Evolutionary conservation across 1,139 yeast species (phyloP).

Genomic region (Lipomyces yarrowii): DNA sequence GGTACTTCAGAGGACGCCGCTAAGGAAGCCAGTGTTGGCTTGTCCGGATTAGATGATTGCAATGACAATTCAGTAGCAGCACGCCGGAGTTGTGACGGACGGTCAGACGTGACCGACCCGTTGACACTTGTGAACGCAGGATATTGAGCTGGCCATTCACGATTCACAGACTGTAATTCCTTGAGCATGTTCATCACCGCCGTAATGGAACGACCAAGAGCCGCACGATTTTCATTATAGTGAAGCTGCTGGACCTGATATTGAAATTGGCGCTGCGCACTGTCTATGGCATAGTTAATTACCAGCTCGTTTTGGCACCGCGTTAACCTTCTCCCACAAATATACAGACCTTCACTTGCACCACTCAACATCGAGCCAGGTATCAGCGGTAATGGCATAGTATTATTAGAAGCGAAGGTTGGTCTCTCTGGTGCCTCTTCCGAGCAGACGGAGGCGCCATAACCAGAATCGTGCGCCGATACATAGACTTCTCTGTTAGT

Average conservation of each 20-base stretch:
- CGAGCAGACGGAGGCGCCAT: conserved; percentile 6
- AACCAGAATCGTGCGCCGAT: conserved; percentile 14
- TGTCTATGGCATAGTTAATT: conserved; percentile 5
- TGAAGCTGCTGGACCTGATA: conserved; percentile 62
- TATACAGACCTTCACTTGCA: neutral
- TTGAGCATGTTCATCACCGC: conserved; percentile 56
- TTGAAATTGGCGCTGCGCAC: conserved; percentile 21
- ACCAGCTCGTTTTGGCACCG: neutral
- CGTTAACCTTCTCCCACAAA: neutral
- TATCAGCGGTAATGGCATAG: neutral
- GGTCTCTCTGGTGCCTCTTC: neutral
- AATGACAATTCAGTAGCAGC: conserved; percentile 22
- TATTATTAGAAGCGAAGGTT: conserved; percentile 39
- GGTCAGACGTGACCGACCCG: conserved; percentile 9
- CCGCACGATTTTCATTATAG: conserved; percentile 66
- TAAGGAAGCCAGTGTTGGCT: neutral
- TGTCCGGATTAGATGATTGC: neutral
- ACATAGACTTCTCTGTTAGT: conserved; percentile 10
- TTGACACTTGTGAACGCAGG: conserved; percentile 49
- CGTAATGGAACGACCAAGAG: conserved; percentile 64
- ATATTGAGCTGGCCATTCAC: conserved; percentile 63
- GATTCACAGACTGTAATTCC: conserved; percentile 60
- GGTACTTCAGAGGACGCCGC: conserved; percentile 15
- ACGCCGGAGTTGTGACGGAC: conserved; percentile 17
- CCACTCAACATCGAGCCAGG: neutral